These are phyloP conservation scores for Apophysomyces trapeziformis DNA, from an alignment of 371 early-diverging fungal species.

Conservation along the genomic window DNA sequence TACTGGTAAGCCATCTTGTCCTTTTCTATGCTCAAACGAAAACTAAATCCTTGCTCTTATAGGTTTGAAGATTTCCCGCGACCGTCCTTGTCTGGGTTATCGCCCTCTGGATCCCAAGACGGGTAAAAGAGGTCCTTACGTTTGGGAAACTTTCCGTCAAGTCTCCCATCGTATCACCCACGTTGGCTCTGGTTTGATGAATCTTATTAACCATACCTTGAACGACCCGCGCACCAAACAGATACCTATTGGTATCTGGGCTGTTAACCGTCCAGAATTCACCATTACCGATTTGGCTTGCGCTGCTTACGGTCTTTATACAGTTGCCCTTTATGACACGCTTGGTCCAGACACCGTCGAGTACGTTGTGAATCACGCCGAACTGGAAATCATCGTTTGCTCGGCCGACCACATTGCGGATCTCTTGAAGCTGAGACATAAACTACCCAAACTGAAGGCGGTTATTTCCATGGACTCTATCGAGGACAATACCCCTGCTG, in stretches of 20 bases:
- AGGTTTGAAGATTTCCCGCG: slow-evolving; percentile 30
- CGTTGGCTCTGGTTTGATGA: slow-evolving; percentile 62
- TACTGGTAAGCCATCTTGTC: slow-evolving; percentile 30
- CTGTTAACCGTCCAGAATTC: slow-evolving; percentile 93
- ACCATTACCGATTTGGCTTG: slow-evolving; percentile 72
- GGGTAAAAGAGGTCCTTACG: slow-evolving; percentile 66
- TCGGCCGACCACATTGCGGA: slow-evolving; percentile 67
- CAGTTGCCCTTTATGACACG: slow-evolving; percentile 95
- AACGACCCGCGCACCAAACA: slow-evolving; percentile 30
- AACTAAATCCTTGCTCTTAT: background rate
- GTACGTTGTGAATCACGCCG: slow-evolving; percentile 69
- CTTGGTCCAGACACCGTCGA: slow-evolving; percentile 78
- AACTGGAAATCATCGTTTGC: slow-evolving; percentile 70
- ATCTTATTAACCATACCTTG: slow-evolving; percentile 41
- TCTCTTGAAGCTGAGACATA: slow-evolving; percentile 50
- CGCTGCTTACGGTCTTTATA: slow-evolving; percentile 53
- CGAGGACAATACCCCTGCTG: slow-evolving; percentile 42
- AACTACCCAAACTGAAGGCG: slow-evolving; percentile 62
- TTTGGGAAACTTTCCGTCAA: slow-evolving; percentile 75
- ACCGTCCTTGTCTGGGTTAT: slow-evolving; percentile 55
- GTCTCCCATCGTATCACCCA: slow-evolving; percentile 65
- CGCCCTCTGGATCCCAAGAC: slow-evolving; percentile 55
- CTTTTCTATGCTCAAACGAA: background rate
- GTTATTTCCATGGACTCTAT: slow-evolving; percentile 78
- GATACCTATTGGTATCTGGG: slow-evolving; percentile 64